Conservation (phyloP, 2,329 filamentous ascomycete species). For the Aaosphaeria pasadenensis region DNA sequence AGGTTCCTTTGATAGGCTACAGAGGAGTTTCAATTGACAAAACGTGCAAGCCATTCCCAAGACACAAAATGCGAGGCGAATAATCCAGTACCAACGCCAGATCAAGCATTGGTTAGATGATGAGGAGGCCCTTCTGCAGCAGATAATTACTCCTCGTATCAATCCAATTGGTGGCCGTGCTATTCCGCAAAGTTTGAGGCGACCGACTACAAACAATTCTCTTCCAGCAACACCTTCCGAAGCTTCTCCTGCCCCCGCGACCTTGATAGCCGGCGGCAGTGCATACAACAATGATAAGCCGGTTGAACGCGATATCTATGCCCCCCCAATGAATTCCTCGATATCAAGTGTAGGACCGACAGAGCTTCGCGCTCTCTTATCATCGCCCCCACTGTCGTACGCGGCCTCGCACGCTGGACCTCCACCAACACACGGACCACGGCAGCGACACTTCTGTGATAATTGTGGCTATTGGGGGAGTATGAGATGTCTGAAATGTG, state of each 20-base stretch:
- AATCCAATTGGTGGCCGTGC: slow-evolving; percentile 10
- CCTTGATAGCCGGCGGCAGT: too few relatives aligned
- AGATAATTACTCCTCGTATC: slow-evolving; percentile 15
- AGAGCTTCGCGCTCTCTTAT: slow-evolving; percentile 63
- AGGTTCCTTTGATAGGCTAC: slow-evolving; percentile 1
- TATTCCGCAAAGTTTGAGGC: slow-evolving; percentile 14
- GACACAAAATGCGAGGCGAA: slow-evolving; percentile 66
- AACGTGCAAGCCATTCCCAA: slow-evolving; percentile 35
- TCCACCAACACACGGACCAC: slow-evolving; percentile 45
- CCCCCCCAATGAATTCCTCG: slow-evolving; percentile 35
- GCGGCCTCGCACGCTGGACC: slow-evolving; percentile 55
- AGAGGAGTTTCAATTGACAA: not conserved
- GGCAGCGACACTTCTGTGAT: slow-evolving; percentile 66
- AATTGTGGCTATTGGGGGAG: slow-evolving; percentile 81
- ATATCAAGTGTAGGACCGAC: slow-evolving; percentile 35
- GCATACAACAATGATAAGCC: too few relatives aligned
- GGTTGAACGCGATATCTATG: slow-evolving; percentile 35
- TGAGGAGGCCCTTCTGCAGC: slow-evolving; percentile 59
- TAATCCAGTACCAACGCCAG: slow-evolving; percentile 76
- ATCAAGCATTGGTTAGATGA: slow-evolving; percentile 82
- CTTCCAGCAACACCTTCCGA: slow-evolving; percentile 24
- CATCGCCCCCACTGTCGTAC: slow-evolving; percentile 65
- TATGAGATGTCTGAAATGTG: slow-evolving; percentile 74
- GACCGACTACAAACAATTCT: slow-evolving; percentile 22
- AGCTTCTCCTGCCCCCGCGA: slow-evolving; percentile 18